Evolutionary conservation across 371 early-diverging fungal species (phyloP).

Genomic region (Fennellomyces sp.): DNA sequence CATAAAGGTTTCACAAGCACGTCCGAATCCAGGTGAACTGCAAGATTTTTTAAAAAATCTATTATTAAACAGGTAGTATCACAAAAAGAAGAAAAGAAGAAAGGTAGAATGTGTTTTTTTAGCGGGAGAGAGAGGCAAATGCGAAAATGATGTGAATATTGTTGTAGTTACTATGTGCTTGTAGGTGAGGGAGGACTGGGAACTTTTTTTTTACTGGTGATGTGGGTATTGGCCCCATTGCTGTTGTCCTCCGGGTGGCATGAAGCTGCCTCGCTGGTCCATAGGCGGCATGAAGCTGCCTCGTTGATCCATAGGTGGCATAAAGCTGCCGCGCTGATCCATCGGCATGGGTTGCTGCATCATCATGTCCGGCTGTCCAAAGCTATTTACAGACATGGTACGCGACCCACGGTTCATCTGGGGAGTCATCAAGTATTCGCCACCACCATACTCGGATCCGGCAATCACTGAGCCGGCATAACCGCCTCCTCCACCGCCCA

Average conservation of each 20-base stretch:
- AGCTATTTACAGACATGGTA: conserved; percentile 46
- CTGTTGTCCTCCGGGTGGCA: neutral
- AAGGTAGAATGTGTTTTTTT: neutral
- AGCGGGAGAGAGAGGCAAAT: neutral
- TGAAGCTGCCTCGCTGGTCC: conserved; percentile 1
- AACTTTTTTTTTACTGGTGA: neutral
- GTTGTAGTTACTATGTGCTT: neutral
- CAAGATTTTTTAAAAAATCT: too few species aligned
- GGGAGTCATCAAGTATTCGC: conserved; percentile 29
- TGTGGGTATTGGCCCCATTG: conserved; percentile 7
- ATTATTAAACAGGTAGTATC: too few species aligned
- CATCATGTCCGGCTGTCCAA: conserved; percentile 26
- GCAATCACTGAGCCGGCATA: conserved; percentile 18
- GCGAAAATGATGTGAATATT: neutral
- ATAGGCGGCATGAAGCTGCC: neutral
- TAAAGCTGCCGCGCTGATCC: neutral
- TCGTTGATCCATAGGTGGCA: neutral
- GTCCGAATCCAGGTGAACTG: neutral
- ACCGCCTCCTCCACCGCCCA: conserved; percentile 8
- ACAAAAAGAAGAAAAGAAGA: neutral
- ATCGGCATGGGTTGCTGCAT: neutral
- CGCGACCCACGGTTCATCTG: conserved; percentile 26
- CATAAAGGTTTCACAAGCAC: too few species aligned
- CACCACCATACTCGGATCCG: conserved; percentile 21
- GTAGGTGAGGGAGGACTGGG: neutral